phyloP scores from a whole-genome alignment of 306 rosid species.

The Vachellia pachyceras region DNA sequence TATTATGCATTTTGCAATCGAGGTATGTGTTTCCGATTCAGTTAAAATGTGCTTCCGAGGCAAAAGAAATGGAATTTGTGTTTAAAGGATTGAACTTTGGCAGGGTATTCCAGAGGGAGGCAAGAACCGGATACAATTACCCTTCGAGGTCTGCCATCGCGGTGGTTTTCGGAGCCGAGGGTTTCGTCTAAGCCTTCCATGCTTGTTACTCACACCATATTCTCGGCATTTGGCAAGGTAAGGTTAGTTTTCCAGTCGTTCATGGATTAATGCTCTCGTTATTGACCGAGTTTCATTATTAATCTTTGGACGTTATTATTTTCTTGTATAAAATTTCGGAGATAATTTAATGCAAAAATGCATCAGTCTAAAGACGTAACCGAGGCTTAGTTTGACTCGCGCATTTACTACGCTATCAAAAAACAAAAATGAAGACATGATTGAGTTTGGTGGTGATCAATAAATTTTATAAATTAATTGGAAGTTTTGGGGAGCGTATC shows the following conservation, averaged over 20 bases:
- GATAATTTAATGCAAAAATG: neutral
- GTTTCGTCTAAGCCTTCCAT: slow-evolving; percentile 96
- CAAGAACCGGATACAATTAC: slow-evolving; percentile 76
- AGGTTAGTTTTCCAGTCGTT: slow-evolving; percentile 47
- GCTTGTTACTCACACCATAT: slow-evolving; percentile 93
- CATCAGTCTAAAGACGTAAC: neutral
- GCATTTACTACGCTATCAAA: neutral
- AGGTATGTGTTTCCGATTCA: slow-evolving; percentile 40
- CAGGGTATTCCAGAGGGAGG: slow-evolving; percentile 63
- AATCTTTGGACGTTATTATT: neutral
- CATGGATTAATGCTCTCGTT: neutral
- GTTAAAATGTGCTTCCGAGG: slow-evolving; percentile 18
- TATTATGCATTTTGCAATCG: slow-evolving; percentile 64
- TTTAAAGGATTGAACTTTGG: neutral
- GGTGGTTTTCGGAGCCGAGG: slow-evolving; percentile 94
- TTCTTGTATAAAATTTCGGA: neutral
- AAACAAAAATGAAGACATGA: neutral
- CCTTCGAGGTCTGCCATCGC: slow-evolving; percentile 73
- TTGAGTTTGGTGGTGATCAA: neutral
- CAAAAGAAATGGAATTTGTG: neutral
- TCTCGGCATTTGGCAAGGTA: slow-evolving; percentile 86
- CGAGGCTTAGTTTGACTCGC: neutral
- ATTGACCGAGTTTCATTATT: neutral
- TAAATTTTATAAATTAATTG: neutral
- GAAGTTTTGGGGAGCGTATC: neutral